Conservation (phyloP, 2,329 filamentous ascomycete species). For the Ascochyta viciae-villosae region DNA sequence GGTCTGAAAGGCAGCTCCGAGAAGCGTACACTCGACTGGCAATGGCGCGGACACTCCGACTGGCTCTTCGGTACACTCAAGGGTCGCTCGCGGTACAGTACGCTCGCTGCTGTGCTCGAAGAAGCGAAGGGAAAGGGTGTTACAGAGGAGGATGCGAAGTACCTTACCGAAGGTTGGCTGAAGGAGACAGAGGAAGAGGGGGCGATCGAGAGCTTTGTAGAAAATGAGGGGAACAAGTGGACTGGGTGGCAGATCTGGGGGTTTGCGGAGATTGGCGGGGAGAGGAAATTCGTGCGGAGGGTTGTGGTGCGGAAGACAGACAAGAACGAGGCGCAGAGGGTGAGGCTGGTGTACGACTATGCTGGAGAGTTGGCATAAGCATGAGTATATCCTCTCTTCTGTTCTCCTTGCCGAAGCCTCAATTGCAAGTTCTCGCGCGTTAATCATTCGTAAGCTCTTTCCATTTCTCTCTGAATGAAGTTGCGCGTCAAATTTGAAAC, state of each 20-base stretch:
- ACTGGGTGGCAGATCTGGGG: slow-evolving; percentile 46
- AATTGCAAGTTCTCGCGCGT: not conserved
- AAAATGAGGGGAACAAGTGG: slow-evolving; percentile 47
- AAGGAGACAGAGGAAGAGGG: slow-evolving; percentile 40
- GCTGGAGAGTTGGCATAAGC: slow-evolving; percentile 28
- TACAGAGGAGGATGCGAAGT: slow-evolving; percentile 33
- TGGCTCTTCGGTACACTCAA: slow-evolving; percentile 78
- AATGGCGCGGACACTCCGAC: slow-evolving; percentile 72
- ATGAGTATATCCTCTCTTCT: not conserved
- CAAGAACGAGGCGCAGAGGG: slow-evolving; percentile 36
- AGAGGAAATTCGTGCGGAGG: slow-evolving; percentile 42
- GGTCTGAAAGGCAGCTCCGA: slow-evolving; percentile 73
- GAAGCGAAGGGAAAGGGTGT: slow-evolving; percentile 31
- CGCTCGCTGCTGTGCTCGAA: slow-evolving; percentile 36
- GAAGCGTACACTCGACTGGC: slow-evolving; percentile 63
- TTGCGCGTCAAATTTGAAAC: slow-evolving; percentile 9
- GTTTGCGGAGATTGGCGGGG: slow-evolving; percentile 39
- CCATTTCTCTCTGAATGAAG: not conserved
- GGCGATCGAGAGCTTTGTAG: slow-evolving; percentile 44
- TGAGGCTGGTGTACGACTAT: slow-evolving; percentile 48
- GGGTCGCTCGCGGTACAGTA: slow-evolving; percentile 64
- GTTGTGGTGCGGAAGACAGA: slow-evolving; percentile 45
- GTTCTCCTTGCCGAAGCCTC: not conserved
- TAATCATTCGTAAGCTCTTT: not conserved
- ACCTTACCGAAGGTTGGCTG: slow-evolving; percentile 38